These are phyloP conservation scores for Ceratocystis cacaofunesta DNA, from an alignment of 2,329 filamentous ascomycete species.

Conservation along the genomic window DNA sequence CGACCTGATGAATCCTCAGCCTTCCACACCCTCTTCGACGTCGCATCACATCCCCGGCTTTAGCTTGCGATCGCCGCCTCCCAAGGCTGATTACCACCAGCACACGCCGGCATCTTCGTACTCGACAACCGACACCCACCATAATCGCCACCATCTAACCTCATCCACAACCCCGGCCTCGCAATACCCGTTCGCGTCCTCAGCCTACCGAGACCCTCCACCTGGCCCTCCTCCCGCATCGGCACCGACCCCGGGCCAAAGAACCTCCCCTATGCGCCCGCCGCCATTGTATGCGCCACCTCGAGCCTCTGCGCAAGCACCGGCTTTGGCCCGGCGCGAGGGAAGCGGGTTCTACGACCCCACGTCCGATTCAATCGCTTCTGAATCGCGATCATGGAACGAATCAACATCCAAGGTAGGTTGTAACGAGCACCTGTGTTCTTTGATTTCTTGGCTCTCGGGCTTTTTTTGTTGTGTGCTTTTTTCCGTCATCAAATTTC, in stretches of 20 bases:
- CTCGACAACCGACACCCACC: neutral
- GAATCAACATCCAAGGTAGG: constrained; percentile 34
- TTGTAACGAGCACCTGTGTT: neutral
- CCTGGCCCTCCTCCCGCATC: constrained; percentile 28
- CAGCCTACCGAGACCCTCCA: constrained; percentile 20
- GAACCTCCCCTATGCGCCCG: constrained; percentile 19
- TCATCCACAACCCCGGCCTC: constrained; percentile 30
- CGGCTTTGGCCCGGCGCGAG: constrained; percentile 23
- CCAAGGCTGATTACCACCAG: neutral
- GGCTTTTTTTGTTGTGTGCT: neutral
- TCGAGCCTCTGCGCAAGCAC: constrained; percentile 22
- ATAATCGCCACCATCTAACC: constrained; percentile 19
- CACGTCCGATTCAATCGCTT: constrained; percentile 35
- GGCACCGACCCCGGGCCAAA: constrained; percentile 31
- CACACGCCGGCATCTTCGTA: neutral
- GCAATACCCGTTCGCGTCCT: constrained; percentile 25
- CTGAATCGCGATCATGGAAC: constrained; percentile 33
- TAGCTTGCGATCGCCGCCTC: constrained; percentile 35
- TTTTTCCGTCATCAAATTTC: neutral
- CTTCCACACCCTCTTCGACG: constrained; percentile 18
- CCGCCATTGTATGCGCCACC: constrained; percentile 18
- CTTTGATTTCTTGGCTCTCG: neutral
- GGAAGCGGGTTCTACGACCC: constrained; percentile 40
- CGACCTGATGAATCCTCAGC: constrained; percentile 33
- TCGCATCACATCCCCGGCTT: constrained; percentile 31